phyloP scores from a whole-genome alignment of 2,329 filamentous ascomycete species.

The Cordyceps pruinosa region DNA sequence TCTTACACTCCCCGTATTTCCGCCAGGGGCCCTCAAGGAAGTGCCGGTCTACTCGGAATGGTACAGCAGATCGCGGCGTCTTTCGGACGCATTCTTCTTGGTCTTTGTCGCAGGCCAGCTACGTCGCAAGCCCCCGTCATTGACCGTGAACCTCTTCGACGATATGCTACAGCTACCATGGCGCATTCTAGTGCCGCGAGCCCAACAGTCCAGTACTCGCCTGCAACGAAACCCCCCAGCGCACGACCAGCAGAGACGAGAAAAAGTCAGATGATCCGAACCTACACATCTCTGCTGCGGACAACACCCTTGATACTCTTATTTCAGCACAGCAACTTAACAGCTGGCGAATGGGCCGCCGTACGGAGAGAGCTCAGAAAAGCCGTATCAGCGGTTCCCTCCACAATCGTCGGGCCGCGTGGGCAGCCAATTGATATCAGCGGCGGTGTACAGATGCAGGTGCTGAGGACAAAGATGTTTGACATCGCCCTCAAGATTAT shows the following conservation, averaged over 20 bases:
- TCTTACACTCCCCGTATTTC: neutral
- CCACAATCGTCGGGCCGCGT: slow-evolving; percentile 20
- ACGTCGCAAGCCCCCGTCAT: neutral
- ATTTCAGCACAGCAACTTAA: slow-evolving; percentile 66
- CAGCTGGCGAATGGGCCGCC: slow-evolving; percentile 55
- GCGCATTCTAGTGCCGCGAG: slow-evolving; percentile 17
- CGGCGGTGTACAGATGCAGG: slow-evolving; percentile 66
- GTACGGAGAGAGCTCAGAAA: slow-evolving; percentile 37
- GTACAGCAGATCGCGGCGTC: neutral
- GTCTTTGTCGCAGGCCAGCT: neutral
- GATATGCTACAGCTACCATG: slow-evolving; percentile 9
- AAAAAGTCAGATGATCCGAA: slow-evolving; percentile 79
- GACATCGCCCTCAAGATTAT: slow-evolving; percentile 76
- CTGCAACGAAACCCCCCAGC: slow-evolving; percentile 75
- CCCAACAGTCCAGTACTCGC: slow-evolving; percentile 43
- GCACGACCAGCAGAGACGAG: slow-evolving; percentile 79
- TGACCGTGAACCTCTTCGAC: neutral
- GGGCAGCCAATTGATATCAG: slow-evolving; percentile 41
- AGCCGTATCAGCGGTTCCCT: slow-evolving; percentile 36
- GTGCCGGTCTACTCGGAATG: neutral
- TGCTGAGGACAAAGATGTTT: slow-evolving; percentile 85
- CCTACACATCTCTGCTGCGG: slow-evolving; percentile 82
- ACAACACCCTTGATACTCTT: slow-evolving; percentile 79
- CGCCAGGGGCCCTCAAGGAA: neutral
- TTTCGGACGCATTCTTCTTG: neutral